Percentiles rank a stretch among this genome's conserved stretches.
phyloP scores from a whole-genome alignment of 495 filamentous ascomycete species.

The Paragyromitra xinjiangensis region DNA sequence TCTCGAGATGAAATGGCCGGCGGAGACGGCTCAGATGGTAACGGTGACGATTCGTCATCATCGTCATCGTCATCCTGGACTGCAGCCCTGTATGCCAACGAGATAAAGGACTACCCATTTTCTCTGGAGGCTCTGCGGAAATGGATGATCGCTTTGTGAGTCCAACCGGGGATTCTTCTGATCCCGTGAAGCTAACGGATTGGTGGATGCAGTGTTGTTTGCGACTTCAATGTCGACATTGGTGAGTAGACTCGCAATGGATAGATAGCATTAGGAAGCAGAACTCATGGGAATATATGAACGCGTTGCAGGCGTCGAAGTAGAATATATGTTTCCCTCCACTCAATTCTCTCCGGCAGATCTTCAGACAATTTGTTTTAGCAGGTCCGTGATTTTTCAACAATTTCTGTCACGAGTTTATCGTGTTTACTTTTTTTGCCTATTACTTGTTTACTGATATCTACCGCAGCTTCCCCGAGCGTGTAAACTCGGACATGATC shows the following conservation, averaged over 20 bases:
- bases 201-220: slow-evolving; percentile 54
- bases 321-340: slow-evolving; percentile 58
- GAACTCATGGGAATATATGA: slow-evolving; percentile 25
- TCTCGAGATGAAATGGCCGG: slow-evolving; percentile 55
- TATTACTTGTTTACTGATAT: slow-evolving; percentile 27
- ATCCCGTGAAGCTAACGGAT: slow-evolving; percentile 33
- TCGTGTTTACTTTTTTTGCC: slow-evolving; percentile 8
- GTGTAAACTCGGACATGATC: slow-evolving; percentile 54
- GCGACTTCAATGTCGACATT: slow-evolving; percentile 58
- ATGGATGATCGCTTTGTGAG: slow-evolving; percentile 58
- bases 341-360: slow-evolving; percentile 56
- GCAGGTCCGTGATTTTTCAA: slow-evolving; percentile 50
- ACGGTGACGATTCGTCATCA: slow-evolving; percentile 52
- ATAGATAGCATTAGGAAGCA: slow-evolving; percentile 20
- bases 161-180: slow-evolving; percentile 18
- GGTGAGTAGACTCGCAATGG: slow-evolving; percentile 42
- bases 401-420: not conserved
- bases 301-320: slow-evolving; percentile 53
- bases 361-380: slow-evolving; percentile 58
- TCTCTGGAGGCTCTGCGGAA: slow-evolving; percentile 55
- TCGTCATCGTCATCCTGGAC: slow-evolving; percentile 50
- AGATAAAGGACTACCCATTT: slow-evolving; percentile 55
- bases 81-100: slow-evolving; percentile 52
- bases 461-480: slow-evolving; percentile 54
- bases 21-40: slow-evolving; percentile 53